Conservation (phyloP, 495 filamentous ascomycete species). For the Cercophora sp. region DNA sequence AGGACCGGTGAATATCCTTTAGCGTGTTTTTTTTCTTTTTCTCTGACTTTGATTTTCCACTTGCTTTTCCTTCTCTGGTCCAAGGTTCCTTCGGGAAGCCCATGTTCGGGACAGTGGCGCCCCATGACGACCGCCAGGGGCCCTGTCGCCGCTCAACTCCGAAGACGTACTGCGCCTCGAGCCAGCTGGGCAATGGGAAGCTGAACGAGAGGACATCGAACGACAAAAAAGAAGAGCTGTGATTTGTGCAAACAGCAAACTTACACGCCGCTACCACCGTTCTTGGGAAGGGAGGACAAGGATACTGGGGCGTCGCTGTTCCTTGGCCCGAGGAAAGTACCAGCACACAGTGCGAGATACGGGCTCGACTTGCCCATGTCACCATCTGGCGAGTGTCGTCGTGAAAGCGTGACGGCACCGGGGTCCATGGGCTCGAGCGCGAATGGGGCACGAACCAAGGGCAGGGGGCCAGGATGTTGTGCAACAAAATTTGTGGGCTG, state of each 20-base stretch:
- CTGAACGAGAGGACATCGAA: conserved; percentile 13
- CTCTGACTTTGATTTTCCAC: conserved; percentile 9
- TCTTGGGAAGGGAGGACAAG: conserved; percentile 5
- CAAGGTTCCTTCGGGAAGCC: conserved; percentile 10
- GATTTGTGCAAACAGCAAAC: conserved; percentile 17
- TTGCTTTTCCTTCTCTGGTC: conserved; percentile 11
- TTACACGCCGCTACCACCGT: conserved; percentile 14
- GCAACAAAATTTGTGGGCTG: conserved; percentile 21
- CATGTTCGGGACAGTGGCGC: conserved; percentile 22
- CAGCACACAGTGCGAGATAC: conserved; percentile 30
- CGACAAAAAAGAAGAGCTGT: conserved; percentile 7
- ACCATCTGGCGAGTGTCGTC: conserved; percentile 16
- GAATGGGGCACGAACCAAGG: conserved; percentile 16
- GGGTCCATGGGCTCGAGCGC: conserved; percentile 22
- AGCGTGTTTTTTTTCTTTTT: conserved; percentile 18
- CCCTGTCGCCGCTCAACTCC: conserved; percentile 19
- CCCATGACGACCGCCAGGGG: conserved; percentile 15
- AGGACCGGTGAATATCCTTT: conserved; percentile 15
- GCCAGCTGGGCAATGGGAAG: conserved; percentile 16
- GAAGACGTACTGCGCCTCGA: conserved; percentile 14
- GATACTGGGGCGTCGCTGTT: conserved; percentile 11
- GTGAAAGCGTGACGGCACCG: conserved; percentile 8
- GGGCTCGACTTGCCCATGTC: conserved; percentile 1
- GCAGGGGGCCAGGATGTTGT: conserved; percentile 21
- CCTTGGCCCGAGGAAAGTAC: conserved; percentile 18